phyloP scores from a whole-genome alignment of 2,329 filamentous ascomycete genomes.

The Colletotrichum plurivorum region DNA sequence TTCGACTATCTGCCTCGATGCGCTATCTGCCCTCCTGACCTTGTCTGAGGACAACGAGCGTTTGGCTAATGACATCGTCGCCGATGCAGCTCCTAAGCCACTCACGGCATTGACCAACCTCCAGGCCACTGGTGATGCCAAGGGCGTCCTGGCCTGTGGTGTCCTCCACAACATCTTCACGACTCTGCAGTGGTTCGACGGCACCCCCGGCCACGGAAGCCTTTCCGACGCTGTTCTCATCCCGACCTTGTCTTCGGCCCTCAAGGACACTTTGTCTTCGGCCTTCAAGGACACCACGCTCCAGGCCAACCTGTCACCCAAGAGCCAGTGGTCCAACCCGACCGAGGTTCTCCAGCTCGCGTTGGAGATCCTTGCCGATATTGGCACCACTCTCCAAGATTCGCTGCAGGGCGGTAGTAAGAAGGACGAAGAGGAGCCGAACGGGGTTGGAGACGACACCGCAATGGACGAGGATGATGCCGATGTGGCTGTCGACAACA shows the following conservation, averaged over 20 bases:
- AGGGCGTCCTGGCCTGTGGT: constrained; percentile 70
- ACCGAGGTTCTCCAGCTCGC: constrained; percentile 67
- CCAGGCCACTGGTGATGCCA: constrained; percentile 61
- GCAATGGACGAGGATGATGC: constrained; percentile 55
- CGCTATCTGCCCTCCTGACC: constrained; percentile 68
- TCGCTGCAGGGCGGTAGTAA: constrained; percentile 56
- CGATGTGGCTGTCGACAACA: constrained; percentile 44
- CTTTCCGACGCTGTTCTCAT: constrained; percentile 67
- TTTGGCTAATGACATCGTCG: constrained; percentile 67
- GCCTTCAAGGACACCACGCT: constrained; percentile 53
- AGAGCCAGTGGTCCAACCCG: constrained; percentile 55
- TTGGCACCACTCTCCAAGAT: constrained; percentile 71
- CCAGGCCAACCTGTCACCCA: constrained; percentile 45
- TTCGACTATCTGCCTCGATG: constrained; percentile 58
- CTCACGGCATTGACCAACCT: constrained; percentile 66
- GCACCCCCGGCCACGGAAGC: constrained; percentile 62
- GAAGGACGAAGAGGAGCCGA: constrained; percentile 56
- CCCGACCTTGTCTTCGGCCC: constrained; percentile 56
- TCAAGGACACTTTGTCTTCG: constrained; percentile 57
- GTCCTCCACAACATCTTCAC: constrained; percentile 75
- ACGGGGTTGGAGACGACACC: constrained; percentile 55
- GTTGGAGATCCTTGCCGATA: constrained; percentile 74
- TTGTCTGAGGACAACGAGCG: constrained; percentile 72
- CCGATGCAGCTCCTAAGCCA: constrained; percentile 61
- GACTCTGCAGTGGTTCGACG: constrained; percentile 66